Evolutionary conservation across 768 basidiomycete genomes (phyloP), one percentile per base, ranked within the genome.

Genomic region (Rhodosporidiobolus sp.): DNA sequence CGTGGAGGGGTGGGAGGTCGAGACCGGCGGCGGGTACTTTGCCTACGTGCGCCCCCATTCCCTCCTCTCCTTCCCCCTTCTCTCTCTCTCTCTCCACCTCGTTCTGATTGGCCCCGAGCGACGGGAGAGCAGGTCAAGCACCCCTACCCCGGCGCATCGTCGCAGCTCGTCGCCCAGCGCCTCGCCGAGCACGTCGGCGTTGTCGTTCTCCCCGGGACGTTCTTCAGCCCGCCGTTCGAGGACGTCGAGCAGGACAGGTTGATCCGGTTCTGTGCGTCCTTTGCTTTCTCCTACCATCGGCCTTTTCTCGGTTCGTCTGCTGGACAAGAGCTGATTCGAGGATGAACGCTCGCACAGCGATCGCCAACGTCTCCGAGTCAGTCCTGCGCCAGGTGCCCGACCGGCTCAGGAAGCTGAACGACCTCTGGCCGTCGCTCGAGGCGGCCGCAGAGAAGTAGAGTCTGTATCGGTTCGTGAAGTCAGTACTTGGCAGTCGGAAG

Each of bases 1-100:
- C 5, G 82, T 82, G 9, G 74, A 77, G 24, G 83, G 81, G 0
- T 93, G 91, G 91, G 80, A 77, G 28, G 83, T 91, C 34, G 86
- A 85, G 10, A 84, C 86, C 0, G 86, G 86, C 50, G 90, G 90
- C 0, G 91, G 86, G 0, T 93, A 88, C 80, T 94, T 86, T 75
- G 89, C 90, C 9, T 94, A 89, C 77, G 89, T 92, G 58, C 81
- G 83, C n/a, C n/a, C n/a, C n/a, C n/a, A n/a, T n/a, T n/a, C n/a
- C n/a, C n/a, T 61, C 30, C 20, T 4, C 50, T 57, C 43, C 28
- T n/a, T 9, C 28, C 48, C 16, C n/a, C 38, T 10, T 32, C n/a
- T n/a, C n/a, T n/a, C 54, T 43, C 38, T 28, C 45, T 9, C 45
- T 38, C 49, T 20, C 17, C 32, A 20, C 22, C 30, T n/a, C 32